Percentiles rank a stretch among this genome's conserved stretches.
Evolutionary conservation across 208 protist genomes (phyloP).

Genomic region (Leishmania gerbilli): DNA sequence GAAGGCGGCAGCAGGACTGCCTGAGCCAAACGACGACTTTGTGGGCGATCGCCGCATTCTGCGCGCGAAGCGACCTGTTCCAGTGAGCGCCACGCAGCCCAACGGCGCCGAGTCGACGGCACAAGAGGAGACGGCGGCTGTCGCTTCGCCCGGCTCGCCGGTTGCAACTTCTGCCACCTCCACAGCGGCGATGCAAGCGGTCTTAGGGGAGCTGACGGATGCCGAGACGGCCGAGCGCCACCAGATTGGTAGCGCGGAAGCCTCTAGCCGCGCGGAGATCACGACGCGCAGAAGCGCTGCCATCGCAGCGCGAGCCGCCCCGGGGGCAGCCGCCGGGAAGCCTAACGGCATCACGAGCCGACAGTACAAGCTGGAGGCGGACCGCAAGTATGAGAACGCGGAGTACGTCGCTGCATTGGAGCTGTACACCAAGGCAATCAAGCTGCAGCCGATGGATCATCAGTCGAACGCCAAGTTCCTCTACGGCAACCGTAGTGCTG

Average conservation of each 20-base stretch:
- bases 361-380: conserved; percentile 76
- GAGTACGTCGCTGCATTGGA: conserved; percentile 85
- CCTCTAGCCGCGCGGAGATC: background rate
- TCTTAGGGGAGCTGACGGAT: conserved; percentile 30
- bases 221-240: conserved; percentile 44
- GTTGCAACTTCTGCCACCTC: background rate
- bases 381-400: conserved; percentile 81
- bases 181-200: background rate
- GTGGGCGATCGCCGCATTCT: conserved; percentile 21
- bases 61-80: conserved; percentile 14
- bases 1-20: conserved; percentile 16
- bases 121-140: conserved; percentile 12
- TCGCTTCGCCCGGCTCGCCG: background rate
- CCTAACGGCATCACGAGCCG: conserved; percentile 40
- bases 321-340: background rate
- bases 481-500: conserved; percentile 89
- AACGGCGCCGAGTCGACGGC: background rate
- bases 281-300: conserved; percentile 1
- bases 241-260: conserved; percentile 18
- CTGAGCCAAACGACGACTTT: conserved; percentile 8
- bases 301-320: background rate
- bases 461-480: conserved; percentile 61
- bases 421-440: conserved; percentile 86
- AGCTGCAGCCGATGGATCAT: conserved; percentile 60
- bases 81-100: background rate